Conservation (phyloP, 305 asterid genomes). For the Petunia hybrid region DNA sequence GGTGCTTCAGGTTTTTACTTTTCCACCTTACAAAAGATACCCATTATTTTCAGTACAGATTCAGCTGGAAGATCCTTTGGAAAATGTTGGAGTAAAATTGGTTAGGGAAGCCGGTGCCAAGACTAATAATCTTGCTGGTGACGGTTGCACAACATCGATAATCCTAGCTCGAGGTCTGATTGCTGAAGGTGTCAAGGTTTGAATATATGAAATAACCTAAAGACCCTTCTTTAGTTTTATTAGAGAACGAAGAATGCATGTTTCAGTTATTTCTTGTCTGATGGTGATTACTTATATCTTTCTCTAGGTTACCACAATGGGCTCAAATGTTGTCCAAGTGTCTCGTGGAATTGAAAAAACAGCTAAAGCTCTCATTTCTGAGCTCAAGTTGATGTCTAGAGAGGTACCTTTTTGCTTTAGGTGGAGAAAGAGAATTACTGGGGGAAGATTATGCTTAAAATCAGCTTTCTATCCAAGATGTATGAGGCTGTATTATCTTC, state of each 20-base stretch:
- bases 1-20: background rate
- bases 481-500: background rate
- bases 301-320: constrained; percentile 73
- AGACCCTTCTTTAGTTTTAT: background rate
- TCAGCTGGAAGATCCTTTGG: constrained; percentile 90
- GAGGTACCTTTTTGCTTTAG: constrained; percentile 52
- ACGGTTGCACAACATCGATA: constrained; percentile 85
- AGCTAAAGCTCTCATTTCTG: constrained; percentile 69
- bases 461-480: constrained; percentile 1
- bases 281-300: constrained; percentile 9
- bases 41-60: constrained; percentile 66
- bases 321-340: constrained; percentile 79
- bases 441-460: background rate
- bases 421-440: background rate
- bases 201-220: constrained; percentile 1
- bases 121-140: constrained; percentile 89
- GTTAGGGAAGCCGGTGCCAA: constrained; percentile 90
- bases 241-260: background rate
- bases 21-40: constrained; percentile 29
- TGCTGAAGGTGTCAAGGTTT: constrained; percentile 81
- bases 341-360: constrained; percentile 83
- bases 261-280: constrained; percentile 7
- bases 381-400: constrained; percentile 77
- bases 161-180: constrained; percentile 85
- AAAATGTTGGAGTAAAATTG: constrained; percentile 85